A percentile compares a stretch with the other conserved stretches of the same genome.
phyloP scores from a whole-genome alignment of 2,329 filamentous ascomycete species.

The Pseudogymnoascus sp. region DNA sequence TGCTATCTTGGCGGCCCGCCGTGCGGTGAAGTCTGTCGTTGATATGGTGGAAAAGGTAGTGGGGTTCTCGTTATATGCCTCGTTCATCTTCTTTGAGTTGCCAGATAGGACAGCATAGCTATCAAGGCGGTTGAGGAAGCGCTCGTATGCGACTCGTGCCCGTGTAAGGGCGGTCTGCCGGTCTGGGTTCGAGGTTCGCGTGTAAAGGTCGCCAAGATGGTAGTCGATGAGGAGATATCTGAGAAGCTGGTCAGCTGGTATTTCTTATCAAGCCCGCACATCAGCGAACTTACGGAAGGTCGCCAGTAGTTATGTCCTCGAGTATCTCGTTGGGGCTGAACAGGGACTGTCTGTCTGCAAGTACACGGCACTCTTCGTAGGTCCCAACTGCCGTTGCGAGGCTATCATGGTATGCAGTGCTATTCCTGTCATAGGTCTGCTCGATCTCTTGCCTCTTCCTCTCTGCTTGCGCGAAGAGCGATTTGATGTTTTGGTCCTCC shows the following conservation, averaged over 20 bases:
- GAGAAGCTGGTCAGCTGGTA: constrained; percentile 18
- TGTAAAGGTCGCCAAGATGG: constrained; percentile 69
- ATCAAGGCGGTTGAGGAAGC: constrained; percentile 68
- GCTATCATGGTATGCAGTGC: constrained; percentile 56
- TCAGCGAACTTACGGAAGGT: constrained; percentile 56
- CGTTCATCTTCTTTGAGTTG: constrained; percentile 59
- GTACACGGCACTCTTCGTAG: constrained; percentile 64
- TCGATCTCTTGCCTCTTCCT: constrained; percentile 49
- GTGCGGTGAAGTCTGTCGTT: constrained; percentile 53
- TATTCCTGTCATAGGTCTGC: constrained; percentile 54
- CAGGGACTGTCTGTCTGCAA: constrained; percentile 63
- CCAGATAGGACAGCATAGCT: constrained; percentile 64
- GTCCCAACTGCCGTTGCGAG: constrained; percentile 58
- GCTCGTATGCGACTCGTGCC: constrained; percentile 65
- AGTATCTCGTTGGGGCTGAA: constrained; percentile 86
- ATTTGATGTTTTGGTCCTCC: constrained; percentile 39
- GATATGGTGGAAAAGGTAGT: constrained; percentile 64
- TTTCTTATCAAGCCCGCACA: background rate
- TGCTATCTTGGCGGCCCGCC: constrained; percentile 76
- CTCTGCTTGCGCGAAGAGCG: constrained; percentile 47
- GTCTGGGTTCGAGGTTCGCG: constrained; percentile 54
- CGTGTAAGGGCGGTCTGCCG: constrained; percentile 54
- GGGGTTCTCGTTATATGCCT: constrained; percentile 64
- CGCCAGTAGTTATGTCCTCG: constrained; percentile 78
- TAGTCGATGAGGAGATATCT: constrained; percentile 71